A percentile compares a stretch with the other conserved stretches of the same genome.
These are phyloP conservation scores for Cyberlindnera saturnus DNA, from an alignment of 805 yeast genomes.

Conservation along the genomic window DNA sequence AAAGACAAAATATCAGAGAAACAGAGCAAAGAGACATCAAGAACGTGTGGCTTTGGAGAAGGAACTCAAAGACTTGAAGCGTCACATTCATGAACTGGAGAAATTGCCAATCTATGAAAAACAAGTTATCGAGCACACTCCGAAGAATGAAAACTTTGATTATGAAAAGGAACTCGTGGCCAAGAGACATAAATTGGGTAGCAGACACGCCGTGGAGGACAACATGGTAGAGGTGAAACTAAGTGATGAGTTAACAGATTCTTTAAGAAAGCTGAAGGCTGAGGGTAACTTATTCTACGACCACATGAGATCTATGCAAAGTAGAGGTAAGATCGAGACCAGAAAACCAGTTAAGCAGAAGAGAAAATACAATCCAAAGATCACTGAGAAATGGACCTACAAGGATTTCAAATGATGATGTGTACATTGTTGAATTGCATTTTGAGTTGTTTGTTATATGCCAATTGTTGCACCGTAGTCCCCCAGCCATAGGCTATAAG, in stretches of 20 bases:
- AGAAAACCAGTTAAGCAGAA: slow-evolving; percentile 60
- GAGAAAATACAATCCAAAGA: slow-evolving; percentile 63
- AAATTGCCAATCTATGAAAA: slow-evolving; percentile 33
- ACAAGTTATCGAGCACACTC: slow-evolving; percentile 23
- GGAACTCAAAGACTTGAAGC: slow-evolving; percentile 54
- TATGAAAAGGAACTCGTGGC: slow-evolving; percentile 13
- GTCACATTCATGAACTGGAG: slow-evolving; percentile 53
- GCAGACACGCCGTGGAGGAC: slow-evolving; percentile 41
- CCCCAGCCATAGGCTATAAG: too few relatives aligned
- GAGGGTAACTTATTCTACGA: slow-evolving; percentile 87
- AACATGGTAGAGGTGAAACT: slow-evolving; percentile 67
- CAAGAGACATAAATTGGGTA: slow-evolving; percentile 35
- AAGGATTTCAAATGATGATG: slow-evolving; percentile 65
- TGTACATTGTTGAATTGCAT: slow-evolving; percentile 3
- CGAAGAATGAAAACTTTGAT: slow-evolving; percentile 16
- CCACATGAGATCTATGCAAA: slow-evolving; percentile 74
- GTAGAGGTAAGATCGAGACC: slow-evolving; percentile 81
- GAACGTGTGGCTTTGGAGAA: slow-evolving; percentile 50
- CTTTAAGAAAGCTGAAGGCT: slow-evolving; percentile 77
- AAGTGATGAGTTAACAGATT: slow-evolving; percentile 81
- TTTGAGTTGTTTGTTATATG: not conserved
- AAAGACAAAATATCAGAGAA: slow-evolving; percentile 76
- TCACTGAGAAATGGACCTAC: slow-evolving; percentile 89
- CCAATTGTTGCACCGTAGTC: not conserved
- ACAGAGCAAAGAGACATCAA: slow-evolving; percentile 57